A percentile compares a stretch with the other conserved stretches of the same genome.
These are phyloP conservation scores for Arctostaphylos glauca DNA, from an alignment of 148 eudicot genomes.

Conservation along the genomic window DNA sequence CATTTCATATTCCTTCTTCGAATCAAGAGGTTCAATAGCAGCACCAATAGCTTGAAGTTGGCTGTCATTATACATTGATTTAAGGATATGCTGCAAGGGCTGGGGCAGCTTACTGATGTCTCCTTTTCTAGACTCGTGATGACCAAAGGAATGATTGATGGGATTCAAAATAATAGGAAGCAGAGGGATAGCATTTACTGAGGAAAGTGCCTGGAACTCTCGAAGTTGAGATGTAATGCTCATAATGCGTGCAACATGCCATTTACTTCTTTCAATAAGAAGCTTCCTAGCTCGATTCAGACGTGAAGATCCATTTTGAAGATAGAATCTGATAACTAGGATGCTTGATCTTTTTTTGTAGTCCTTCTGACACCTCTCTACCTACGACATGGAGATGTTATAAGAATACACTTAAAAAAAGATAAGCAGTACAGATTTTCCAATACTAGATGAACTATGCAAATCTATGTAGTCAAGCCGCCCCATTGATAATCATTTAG, in stretches of 20 bases:
- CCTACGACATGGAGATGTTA: conserved; percentile 41
- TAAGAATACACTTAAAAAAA: not conserved
- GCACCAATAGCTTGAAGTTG: conserved; percentile 87
- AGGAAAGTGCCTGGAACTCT: conserved; percentile 95
- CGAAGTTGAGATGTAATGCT: conserved; percentile 92
- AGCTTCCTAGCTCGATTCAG: conserved; percentile 74
- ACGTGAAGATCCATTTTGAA: conserved; percentile 72
- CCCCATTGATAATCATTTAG: not conserved
- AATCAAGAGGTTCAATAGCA: conserved; percentile 50
- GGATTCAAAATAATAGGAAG: conserved; percentile 79
- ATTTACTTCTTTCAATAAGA: conserved; percentile 87
- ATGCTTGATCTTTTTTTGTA: conserved; percentile 65
- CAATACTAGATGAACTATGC: not conserved
- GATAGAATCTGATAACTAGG: conserved; percentile 71
- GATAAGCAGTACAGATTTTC: not conserved
- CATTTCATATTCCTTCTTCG: conserved; percentile 48
- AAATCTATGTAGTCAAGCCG: not conserved
- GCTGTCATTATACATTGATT: conserved; percentile 72
- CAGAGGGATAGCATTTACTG: conserved; percentile 69
- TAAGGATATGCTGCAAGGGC: conserved; percentile 63
- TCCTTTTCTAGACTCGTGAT: conserved; percentile 35
- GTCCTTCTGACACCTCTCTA: conserved; percentile 86
- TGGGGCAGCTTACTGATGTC: conserved; percentile 57
- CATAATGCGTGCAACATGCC: conserved; percentile 81
- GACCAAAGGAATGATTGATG: conserved; percentile 32